These are phyloP conservation scores for Heliocybe sulcata DNA, from an alignment of 1,284 basidiomycete species.

Conservation along the genomic window DNA sequence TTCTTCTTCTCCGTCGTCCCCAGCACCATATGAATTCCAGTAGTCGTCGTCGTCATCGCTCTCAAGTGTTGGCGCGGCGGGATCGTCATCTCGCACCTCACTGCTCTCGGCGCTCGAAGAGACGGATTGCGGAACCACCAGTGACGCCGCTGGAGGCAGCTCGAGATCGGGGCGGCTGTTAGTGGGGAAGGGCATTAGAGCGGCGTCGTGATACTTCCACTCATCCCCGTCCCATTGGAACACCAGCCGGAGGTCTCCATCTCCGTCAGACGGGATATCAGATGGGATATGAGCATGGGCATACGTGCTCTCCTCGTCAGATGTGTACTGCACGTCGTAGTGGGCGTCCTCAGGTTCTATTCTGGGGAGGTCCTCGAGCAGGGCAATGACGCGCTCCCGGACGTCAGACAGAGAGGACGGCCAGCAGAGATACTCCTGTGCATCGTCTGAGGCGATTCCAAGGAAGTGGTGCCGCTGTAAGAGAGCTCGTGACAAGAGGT, in stretches of 20 bases:
- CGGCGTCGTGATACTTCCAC: conserved; percentile 68
- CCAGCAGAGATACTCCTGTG: conserved; percentile 60
- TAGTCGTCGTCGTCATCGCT: conserved; percentile 45
- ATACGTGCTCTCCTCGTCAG: conserved; percentile 48
- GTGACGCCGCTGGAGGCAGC: conserved; percentile 20
- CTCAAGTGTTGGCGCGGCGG: conserved; percentile 13
- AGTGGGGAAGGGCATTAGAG: conserved; percentile 68
- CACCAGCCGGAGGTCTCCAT: conserved; percentile 45
- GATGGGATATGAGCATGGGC: conserved; percentile 42
- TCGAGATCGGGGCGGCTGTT: conserved; percentile 34
- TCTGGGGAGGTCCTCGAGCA: conserved; percentile 35
- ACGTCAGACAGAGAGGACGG: conserved; percentile 30
- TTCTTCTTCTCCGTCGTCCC: conserved; percentile 23
- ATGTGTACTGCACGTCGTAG: conserved; percentile 45
- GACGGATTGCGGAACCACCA: conserved; percentile 5
- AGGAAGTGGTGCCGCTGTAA: conserved; percentile 64
- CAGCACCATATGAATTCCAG: conserved; percentile 53
- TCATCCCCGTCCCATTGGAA: conserved; percentile 53
- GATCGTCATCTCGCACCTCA: conserved; percentile 13
- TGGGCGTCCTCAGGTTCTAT: conserved; percentile 28
- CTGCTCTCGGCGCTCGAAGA: conserved; percentile 13
- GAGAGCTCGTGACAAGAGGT: conserved; percentile 53
- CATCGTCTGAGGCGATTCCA: conserved; percentile 38
- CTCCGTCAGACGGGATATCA: conserved; percentile 29
- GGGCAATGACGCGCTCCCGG: conserved; percentile 27